A percentile compares a stretch with the other conserved stretches of the same genome.
These are phyloP conservation scores for Phialocephala subalpina DNA, from an alignment of 2,329 filamentous ascomycete species.

Conservation along the genomic window DNA sequence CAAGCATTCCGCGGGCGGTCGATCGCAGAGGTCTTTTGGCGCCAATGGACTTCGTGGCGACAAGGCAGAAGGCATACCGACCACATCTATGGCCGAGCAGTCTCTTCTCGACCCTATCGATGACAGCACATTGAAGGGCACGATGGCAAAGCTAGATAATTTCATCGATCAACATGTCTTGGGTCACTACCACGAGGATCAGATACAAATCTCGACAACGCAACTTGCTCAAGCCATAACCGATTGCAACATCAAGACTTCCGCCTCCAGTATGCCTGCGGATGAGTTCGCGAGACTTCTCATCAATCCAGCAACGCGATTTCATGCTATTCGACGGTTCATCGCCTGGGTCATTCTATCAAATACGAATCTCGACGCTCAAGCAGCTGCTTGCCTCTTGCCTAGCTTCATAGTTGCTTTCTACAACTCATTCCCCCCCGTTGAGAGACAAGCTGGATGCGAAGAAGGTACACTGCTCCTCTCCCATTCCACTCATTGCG, in stretches of 20 bases:
- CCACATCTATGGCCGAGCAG: constrained; percentile 31
- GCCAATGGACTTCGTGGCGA: not conserved
- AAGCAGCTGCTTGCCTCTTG: constrained; percentile 2
- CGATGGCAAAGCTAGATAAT: constrained; percentile 45
- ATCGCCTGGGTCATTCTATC: constrained; percentile 17
- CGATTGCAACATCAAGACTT: not conserved
- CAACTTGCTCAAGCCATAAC: not conserved
- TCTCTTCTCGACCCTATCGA: constrained; percentile 48
- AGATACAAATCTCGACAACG: not conserved
- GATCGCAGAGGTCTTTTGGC: not conserved
- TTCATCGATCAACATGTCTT: constrained; percentile 52
- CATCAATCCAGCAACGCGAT: constrained; percentile 13
- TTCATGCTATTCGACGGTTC: constrained; percentile 9
- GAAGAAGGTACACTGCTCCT: constrained; percentile 13
- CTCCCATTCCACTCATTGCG: not conserved
- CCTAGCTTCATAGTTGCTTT: constrained; percentile 11
- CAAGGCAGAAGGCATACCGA: not conserved
- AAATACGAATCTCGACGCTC: not conserved
- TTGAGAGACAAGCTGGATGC: constrained; percentile 12
- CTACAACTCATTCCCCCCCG: not conserved
- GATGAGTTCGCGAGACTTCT: constrained; percentile 13
- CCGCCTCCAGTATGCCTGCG: not conserved
- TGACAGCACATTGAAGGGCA: constrained; percentile 47
- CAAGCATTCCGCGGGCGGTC: not conserved
- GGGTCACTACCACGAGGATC: constrained; percentile 47